A percentile compares a stretch with the other conserved stretches of the same genome.
Evolutionary conservation across 352 stramenopile species (phyloP).

Genomic region (Phytophthora rubi): DNA sequence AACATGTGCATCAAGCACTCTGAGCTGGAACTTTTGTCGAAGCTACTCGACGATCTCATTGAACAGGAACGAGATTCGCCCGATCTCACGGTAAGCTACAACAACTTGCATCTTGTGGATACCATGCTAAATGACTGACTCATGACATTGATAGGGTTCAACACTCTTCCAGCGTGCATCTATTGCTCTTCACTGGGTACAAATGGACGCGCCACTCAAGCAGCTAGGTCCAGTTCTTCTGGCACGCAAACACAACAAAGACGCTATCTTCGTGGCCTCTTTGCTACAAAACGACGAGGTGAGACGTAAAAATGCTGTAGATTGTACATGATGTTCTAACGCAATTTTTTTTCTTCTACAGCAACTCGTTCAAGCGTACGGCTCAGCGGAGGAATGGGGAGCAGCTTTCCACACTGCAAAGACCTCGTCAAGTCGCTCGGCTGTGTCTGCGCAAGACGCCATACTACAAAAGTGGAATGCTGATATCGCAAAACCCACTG

Average conservation of each 20-base stretch:
- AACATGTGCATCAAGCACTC: conserved; percentile 81
- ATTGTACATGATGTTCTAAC: background rate
- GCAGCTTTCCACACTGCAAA: conserved; percentile 36
- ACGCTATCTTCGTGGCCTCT: conserved; percentile 62
- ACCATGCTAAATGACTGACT: background rate
- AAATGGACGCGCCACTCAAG: conserved; percentile 31
- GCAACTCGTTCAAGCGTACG: conserved; percentile 39
- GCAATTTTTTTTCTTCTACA: background rate
- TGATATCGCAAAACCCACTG: conserved; percentile 33
- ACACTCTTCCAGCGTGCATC: conserved; percentile 69
- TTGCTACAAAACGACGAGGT: conserved; percentile 58
- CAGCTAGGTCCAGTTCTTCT: conserved; percentile 32
- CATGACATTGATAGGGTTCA: conserved; percentile 41
- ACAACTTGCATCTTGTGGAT: background rate
- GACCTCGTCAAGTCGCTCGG: conserved; percentile 6
- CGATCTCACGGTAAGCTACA: conserved; percentile 47
- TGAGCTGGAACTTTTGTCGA: conserved; percentile 43
- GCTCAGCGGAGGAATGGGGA: conserved; percentile 30
- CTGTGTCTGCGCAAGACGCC: conserved; percentile 5
- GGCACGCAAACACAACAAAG: conserved; percentile 32
- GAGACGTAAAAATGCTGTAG: background rate
- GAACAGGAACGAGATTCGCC: conserved; percentile 42
- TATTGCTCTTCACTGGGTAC: conserved; percentile 46
- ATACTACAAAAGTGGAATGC: conserved; percentile 47
- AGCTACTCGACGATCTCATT: conserved; percentile 39